Percentiles rank a stretch among this genome's conserved stretches.
Conservation (phyloP, 768 basidiomycete species). For the Clathrus columnatus region DNA sequence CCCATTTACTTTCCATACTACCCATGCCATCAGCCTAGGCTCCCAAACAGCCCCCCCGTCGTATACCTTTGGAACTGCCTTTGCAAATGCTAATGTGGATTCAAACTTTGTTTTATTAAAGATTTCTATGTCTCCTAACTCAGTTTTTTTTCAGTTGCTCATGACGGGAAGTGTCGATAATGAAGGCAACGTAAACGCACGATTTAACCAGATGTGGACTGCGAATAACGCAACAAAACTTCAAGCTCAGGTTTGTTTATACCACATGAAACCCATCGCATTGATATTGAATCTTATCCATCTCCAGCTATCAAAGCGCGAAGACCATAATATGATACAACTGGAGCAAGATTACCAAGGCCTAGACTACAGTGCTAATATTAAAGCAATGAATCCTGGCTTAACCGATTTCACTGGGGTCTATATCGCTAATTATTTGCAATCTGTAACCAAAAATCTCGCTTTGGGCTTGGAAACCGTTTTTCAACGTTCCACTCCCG, state of each 20-base stretch:
- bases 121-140: slow-evolving; percentile 22
- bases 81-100: slow-evolving; percentile 71
- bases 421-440: slow-evolving; percentile 85
- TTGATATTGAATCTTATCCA: too few species aligned
- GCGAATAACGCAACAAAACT: slow-evolving; percentile 69
- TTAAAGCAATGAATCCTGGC: slow-evolving; percentile 87
- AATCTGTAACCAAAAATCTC: slow-evolving; percentile 84
- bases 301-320: slow-evolving; percentile 60
- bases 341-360: slow-evolving; percentile 92
- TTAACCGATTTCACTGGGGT: slow-evolving; percentile 83
- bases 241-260: slow-evolving; percentile 78
- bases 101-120: slow-evolving; percentile 3
- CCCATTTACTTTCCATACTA: slow-evolving; percentile 91
- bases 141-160: slow-evolving; percentile 52
- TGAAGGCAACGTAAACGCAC: slow-evolving; percentile 81
- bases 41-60: slow-evolving; percentile 76
- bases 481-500: slow-evolving; percentile 70
- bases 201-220: slow-evolving; percentile 87
- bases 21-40: slow-evolving; percentile 89
- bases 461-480: slow-evolving; percentile 83
- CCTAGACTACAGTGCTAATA: slow-evolving; percentile 74
- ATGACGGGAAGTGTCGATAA: slow-evolving; percentile 92
- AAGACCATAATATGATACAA: slow-evolving; percentile 85
- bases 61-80: slow-evolving; percentile 93
- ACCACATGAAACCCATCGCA: too few species aligned